phyloP scores from a whole-genome alignment of 371 early-diverging fungal genomes.

The Parasitella parasitica region DNA sequence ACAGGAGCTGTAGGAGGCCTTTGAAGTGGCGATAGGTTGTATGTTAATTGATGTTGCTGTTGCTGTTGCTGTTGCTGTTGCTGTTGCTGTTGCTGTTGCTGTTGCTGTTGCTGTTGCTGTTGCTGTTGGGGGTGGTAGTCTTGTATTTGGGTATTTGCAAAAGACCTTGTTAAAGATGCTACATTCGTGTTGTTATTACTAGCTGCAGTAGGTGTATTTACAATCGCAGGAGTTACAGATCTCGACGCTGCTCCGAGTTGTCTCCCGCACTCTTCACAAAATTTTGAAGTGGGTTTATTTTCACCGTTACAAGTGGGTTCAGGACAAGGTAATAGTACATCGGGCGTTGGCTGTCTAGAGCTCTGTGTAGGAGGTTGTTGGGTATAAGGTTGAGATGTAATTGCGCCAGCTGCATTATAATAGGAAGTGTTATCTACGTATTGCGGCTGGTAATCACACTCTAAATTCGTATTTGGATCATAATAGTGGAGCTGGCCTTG shows the following conservation, averaged over 20 bases:
- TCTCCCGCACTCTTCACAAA: slow-evolving; percentile 74
- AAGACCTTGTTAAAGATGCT: slow-evolving; percentile 10
- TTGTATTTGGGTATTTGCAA: slow-evolving; percentile 13
- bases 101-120: neutral
- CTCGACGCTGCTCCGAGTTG: slow-evolving; percentile 48
- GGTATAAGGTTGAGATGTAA: slow-evolving; percentile 9
- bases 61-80: neutral
- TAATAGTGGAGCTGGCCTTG: slow-evolving; percentile 32
- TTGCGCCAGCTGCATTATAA: slow-evolving; percentile 20
- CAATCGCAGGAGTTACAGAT: slow-evolving; percentile 41
- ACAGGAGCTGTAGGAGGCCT: slow-evolving; percentile 25
- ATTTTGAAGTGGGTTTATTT: slow-evolving; percentile 67
- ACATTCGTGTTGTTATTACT: neutral
- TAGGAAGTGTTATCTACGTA: slow-evolving; percentile 10
- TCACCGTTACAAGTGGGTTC: slow-evolving; percentile 61
- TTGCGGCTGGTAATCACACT: slow-evolving; percentile 19
- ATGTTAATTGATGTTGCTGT: neutral
- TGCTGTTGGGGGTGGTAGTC: neutral
- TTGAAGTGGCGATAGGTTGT: slow-evolving; percentile 14
- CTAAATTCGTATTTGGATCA: slow-evolving; percentile 33
- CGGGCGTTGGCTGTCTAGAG: slow-evolving; percentile 30
- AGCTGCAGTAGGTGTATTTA: neutral
- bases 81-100: neutral
- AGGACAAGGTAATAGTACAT: slow-evolving; percentile 50
- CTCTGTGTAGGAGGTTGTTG: neutral